Percentiles rank a stretch among this genome's conserved stretches.
phyloP scores from a whole-genome alignment of 2,329 filamentous ascomycete genomes.

The Ploettnerulaceae sp. region DNA sequence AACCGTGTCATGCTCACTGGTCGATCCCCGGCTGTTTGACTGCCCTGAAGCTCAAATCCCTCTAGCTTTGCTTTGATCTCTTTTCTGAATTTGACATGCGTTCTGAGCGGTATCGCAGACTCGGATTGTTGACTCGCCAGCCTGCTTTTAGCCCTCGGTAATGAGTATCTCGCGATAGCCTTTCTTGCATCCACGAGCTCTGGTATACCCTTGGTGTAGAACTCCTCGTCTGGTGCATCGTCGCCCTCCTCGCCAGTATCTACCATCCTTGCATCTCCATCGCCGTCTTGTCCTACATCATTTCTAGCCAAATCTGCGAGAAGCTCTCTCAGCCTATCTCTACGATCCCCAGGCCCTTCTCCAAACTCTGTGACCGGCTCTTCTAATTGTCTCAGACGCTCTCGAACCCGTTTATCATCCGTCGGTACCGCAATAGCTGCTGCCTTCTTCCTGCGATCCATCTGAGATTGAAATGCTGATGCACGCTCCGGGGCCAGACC shows the following conservation, averaged over 20 bases:
- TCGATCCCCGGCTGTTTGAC: conserved; percentile 85
- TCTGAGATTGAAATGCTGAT: conserved; percentile 50
- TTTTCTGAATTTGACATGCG: conserved; percentile 89
- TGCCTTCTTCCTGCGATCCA: conserved; percentile 84
- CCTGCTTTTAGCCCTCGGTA: conserved; percentile 75
- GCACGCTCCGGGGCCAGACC: conserved; percentile 34
- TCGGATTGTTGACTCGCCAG: conserved; percentile 75
- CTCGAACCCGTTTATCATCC: conserved; percentile 81
- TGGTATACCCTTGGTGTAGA: conserved; percentile 79
- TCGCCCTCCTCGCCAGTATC: conserved; percentile 54
- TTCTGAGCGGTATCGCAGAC: conserved; percentile 75
- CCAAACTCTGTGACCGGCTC: conserved; percentile 94
- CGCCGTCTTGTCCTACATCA: conserved; percentile 49
- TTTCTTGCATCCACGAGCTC: conserved; percentile 71
- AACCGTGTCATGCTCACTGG: conserved; percentile 91
- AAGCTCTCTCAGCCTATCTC: conserved; percentile 80
- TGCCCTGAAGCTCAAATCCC: conserved; percentile 85
- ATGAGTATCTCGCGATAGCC: conserved; percentile 75
- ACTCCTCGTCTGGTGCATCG: conserved; percentile 78
- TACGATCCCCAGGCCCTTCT: conserved; percentile 77
- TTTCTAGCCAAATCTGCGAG: conserved; percentile 69
- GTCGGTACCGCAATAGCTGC: conserved; percentile 90
- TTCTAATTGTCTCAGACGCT: conserved; percentile 76
- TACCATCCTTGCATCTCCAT: conserved; percentile 55
- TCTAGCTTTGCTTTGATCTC: conserved; percentile 77